phyloP scores from a whole-genome alignment of 257 asterid genomes.

The Parsonsia alboflavescens region DNA sequence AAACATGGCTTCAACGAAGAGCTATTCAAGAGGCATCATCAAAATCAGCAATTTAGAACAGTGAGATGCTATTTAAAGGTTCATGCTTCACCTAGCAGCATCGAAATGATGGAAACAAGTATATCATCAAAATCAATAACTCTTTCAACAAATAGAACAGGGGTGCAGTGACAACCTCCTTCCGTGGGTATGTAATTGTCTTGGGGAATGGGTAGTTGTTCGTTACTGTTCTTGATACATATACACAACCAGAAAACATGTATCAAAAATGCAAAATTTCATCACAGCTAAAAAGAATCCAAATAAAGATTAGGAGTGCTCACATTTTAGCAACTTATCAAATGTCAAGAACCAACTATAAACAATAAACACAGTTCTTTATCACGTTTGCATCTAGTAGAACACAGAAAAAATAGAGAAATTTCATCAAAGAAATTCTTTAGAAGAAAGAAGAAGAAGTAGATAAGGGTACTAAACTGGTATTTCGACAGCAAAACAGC shows the following conservation, averaged over 20 bases:
- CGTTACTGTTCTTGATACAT: neutral
- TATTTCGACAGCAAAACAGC: conserved; percentile 85
- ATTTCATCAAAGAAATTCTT: neutral
- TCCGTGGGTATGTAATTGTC: neutral
- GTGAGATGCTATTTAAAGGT: neutral
- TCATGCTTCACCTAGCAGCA: neutral
- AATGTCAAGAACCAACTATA: neutral
- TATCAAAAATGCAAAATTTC: neutral
- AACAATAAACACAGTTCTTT: neutral
- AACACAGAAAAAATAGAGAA: neutral
- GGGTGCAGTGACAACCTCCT: neutral
- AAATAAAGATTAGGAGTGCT: neutral
- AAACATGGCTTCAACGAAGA: neutral
- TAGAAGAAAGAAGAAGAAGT: neutral
- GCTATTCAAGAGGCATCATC: neutral
- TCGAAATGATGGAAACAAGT: neutral
- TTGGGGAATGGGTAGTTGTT: neutral
- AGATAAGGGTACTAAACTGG: conserved; percentile 40
- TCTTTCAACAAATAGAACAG: neutral
- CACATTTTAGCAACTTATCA: neutral
- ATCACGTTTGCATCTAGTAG: neutral
- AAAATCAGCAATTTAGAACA: neutral
- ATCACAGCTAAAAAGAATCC: neutral
- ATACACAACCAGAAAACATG: neutral
- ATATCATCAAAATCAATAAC: neutral